Conservation (phyloP, 768 basidiomycete genomes). For the Termitomyces eurrhizus region DNA sequence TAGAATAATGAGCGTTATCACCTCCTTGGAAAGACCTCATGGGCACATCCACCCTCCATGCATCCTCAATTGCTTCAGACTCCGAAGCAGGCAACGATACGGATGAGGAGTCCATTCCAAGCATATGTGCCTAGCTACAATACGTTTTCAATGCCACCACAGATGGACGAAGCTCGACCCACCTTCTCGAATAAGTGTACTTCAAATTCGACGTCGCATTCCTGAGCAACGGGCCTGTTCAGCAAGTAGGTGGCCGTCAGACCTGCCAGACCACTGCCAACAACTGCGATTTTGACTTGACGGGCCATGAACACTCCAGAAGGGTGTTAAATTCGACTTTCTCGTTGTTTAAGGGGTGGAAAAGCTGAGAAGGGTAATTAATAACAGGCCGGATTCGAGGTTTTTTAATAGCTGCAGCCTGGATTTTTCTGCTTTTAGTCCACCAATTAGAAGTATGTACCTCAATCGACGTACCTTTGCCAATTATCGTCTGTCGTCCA, state of each 20-base stretch:
- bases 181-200: constrained; percentile 79
- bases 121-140: constrained; percentile 37
- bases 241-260: constrained; percentile 65
- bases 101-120: constrained; percentile 71
- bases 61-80: constrained; percentile 26
- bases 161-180: constrained; percentile 15
- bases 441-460: not conserved
- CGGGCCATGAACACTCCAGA: constrained; percentile 24
- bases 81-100: constrained; percentile 37
- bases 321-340: not conserved
- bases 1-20: constrained; percentile 22
- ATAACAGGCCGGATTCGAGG: not conserved
- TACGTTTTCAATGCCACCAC: not conserved
- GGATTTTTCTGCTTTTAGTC: not conserved
- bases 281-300: constrained; percentile 59
- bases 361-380: not conserved
- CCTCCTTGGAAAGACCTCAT: constrained; percentile 84
- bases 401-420: not conserved
- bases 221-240: constrained; percentile 24
- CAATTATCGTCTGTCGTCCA: not conserved
- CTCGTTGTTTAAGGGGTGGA: not conserved
- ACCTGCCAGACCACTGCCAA: constrained; percentile 73
- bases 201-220: constrained; percentile 46
- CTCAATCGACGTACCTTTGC: not conserved
- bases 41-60: constrained; percentile 69